phyloP scores from a whole-genome alignment of 2,329 filamentous ascomycete genomes.

The Phyllosticta citribraziliensis region DNA sequence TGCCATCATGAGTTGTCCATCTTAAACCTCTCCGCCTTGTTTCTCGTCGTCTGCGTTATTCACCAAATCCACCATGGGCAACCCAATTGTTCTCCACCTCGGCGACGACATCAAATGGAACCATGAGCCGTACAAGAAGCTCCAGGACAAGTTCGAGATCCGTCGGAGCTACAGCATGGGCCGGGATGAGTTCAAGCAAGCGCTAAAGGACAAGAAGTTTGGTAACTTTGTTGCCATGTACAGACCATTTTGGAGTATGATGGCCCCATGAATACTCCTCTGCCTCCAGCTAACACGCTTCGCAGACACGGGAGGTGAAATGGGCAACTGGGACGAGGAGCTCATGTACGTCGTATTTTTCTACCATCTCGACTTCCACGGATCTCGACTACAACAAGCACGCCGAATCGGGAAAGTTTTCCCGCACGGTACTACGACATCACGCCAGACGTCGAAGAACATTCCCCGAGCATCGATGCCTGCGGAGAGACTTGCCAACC shows the following conservation, averaged over 20 bases:
- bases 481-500: neutral
- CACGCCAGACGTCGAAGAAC: no score
- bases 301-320: slow-evolving; percentile 45
- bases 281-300: neutral
- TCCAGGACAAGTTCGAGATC: slow-evolving; percentile 29
- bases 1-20: neutral
- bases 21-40: neutral
- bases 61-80: slow-evolving; percentile 11
- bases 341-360: slow-evolving; percentile 32
- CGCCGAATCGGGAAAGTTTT: slow-evolving; percentile 8
- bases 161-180: slow-evolving; percentile 17
- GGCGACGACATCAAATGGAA: slow-evolving; percentile 38
- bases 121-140: slow-evolving; percentile 30
- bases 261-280: neutral
- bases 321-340: slow-evolving; percentile 54
- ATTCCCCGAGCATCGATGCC: neutral
- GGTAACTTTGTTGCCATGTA: slow-evolving; percentile 40
- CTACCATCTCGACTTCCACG: neutral
- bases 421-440: neutral
- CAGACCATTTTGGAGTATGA: slow-evolving; percentile 45
- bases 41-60: neutral
- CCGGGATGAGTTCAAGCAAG: slow-evolving; percentile 31
- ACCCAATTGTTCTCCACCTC: slow-evolving; percentile 33
- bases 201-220: slow-evolving; percentile 28
- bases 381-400: neutral